These are phyloP conservation scores for Mariannaea sp. DNA, from an alignment of 2,329 filamentous ascomycete genomes.

Conservation along the genomic window DNA sequence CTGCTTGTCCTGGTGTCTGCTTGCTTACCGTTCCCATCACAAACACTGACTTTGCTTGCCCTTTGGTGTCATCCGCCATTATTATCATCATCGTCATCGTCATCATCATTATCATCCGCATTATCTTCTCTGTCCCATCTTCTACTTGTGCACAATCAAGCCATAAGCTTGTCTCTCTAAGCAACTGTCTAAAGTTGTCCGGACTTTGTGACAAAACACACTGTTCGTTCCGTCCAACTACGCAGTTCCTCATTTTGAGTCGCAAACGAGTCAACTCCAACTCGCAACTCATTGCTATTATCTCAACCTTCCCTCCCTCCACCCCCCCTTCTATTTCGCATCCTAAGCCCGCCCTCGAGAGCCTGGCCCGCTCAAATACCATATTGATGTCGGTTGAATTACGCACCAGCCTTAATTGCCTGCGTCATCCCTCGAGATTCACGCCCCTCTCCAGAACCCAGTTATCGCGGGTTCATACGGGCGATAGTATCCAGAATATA, in stretches of 20 bases:
- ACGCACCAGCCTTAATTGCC: slow-evolving; percentile 59
- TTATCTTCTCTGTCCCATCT: slow-evolving; percentile 6
- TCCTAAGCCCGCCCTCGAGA: slow-evolving; percentile 27
- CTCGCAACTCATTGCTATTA: neutral
- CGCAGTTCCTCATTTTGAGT: slow-evolving; percentile 11
- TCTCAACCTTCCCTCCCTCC: too few species aligned
- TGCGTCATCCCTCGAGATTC: slow-evolving; percentile 61
- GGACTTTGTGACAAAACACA: slow-evolving; percentile 7
- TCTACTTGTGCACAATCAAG: slow-evolving; percentile 13
- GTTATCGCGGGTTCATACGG: slow-evolving; percentile 59
- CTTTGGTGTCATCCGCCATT: too few species aligned
- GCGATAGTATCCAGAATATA: slow-evolving; percentile 62
- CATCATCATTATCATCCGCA: neutral
- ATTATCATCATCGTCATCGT: too few species aligned
- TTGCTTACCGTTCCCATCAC: slow-evolving; percentile 24
- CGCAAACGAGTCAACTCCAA: neutral
- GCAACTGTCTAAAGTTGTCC: neutral
- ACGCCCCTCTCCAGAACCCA: slow-evolving; percentile 62
- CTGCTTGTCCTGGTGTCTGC: slow-evolving; percentile 28
- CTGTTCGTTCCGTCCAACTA: neutral
- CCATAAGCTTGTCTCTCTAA: neutral
- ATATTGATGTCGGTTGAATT: slow-evolving; percentile 66
- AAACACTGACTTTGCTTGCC: too few species aligned
- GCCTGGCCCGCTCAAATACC: slow-evolving; percentile 43
- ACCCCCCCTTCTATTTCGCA: too few species aligned